phyloP scores from a whole-genome alignment of 2,329 filamentous ascomycete species.

The Uncinocarpus reesii region DNA sequence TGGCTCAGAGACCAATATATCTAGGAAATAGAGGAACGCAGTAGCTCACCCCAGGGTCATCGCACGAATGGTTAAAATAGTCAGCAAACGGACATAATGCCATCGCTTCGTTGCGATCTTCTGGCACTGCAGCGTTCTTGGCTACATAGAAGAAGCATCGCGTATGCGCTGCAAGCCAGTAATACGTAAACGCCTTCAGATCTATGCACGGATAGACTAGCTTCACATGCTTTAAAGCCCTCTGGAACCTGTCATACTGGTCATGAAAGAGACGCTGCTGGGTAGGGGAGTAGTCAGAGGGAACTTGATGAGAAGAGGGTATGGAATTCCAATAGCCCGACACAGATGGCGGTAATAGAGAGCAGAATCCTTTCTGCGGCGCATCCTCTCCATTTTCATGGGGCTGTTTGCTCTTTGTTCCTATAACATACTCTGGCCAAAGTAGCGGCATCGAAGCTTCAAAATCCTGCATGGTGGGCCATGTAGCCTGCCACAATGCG shows the following conservation, averaged over 20 bases:
- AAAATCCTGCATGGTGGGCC: slow-evolving; percentile 56
- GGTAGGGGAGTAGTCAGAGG: slow-evolving; percentile 23
- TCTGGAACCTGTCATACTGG: slow-evolving; percentile 45
- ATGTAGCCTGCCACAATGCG: slow-evolving; percentile 48
- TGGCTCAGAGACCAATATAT: neutral
- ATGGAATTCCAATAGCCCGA: slow-evolving; percentile 30
- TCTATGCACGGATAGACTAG: slow-evolving; percentile 36
- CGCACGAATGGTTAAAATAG: slow-evolving; percentile 38
- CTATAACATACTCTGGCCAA: slow-evolving; percentile 38
- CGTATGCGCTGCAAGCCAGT: slow-evolving; percentile 53
- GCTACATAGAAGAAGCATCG: slow-evolving; percentile 50
- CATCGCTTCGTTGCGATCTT: slow-evolving; percentile 38
- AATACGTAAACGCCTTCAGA: slow-evolving; percentile 42
- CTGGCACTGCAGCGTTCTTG: slow-evolving; percentile 29
- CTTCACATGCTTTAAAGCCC: slow-evolving; percentile 41
- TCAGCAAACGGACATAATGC: slow-evolving; percentile 39
- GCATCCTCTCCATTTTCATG: neutral
- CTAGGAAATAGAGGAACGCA: neutral
- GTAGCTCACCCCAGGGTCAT: slow-evolving; percentile 32
- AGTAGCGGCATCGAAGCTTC: slow-evolving; percentile 46
- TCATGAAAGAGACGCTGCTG: slow-evolving; percentile 34
- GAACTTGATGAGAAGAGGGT: slow-evolving; percentile 24
- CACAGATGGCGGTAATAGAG: slow-evolving; percentile 29
- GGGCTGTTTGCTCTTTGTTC: neutral
- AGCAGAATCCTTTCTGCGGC: slow-evolving; percentile 21